A percentile compares a stretch with the other conserved stretches of the same genome.
Conservation (phyloP, 1,284 basidiomycete genomes). For the Tilletia setariae region DNA sequence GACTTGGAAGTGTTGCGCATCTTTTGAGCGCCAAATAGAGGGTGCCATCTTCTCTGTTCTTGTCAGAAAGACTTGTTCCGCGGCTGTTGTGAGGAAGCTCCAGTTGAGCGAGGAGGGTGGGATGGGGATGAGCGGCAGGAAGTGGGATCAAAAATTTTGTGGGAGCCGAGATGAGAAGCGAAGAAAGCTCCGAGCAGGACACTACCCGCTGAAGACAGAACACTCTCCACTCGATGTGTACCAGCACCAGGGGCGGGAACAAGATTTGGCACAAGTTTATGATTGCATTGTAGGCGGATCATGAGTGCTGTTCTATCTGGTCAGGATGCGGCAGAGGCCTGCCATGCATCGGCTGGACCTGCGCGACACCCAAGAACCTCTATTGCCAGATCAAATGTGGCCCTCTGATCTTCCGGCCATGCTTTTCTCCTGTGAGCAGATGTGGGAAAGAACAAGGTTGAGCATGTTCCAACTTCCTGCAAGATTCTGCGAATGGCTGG, state of each 20-base stretch:
- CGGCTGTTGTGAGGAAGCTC: too few species aligned
- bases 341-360: constrained; percentile 9
- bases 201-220: too few species aligned
- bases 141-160: too few species aligned
- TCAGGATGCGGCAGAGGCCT: background rate
- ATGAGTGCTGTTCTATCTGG: background rate
- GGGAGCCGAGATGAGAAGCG: too few species aligned
- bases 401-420: constrained; percentile 63
- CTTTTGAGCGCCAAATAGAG: constrained; percentile 83
- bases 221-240: too few species aligned
- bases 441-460: constrained; percentile 28
- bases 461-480: background rate
- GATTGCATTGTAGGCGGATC: background rate
- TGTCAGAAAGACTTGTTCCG: too few species aligned
- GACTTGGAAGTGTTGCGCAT: constrained; percentile 88
- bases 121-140: too few species aligned
- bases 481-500: too few species aligned
- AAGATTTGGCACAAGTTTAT: background rate
- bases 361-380: constrained; percentile 42
- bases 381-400: constrained; percentile 63
- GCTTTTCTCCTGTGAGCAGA: constrained; percentile 62
- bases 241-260: background rate
- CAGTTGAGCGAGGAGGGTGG: too few species aligned
- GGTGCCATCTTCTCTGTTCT: background rate
- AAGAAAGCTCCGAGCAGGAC: too few species aligned